Evolutionary conservation across 805 yeast species (phyloP).

Genomic region (Lipomyces lipofer): DNA sequence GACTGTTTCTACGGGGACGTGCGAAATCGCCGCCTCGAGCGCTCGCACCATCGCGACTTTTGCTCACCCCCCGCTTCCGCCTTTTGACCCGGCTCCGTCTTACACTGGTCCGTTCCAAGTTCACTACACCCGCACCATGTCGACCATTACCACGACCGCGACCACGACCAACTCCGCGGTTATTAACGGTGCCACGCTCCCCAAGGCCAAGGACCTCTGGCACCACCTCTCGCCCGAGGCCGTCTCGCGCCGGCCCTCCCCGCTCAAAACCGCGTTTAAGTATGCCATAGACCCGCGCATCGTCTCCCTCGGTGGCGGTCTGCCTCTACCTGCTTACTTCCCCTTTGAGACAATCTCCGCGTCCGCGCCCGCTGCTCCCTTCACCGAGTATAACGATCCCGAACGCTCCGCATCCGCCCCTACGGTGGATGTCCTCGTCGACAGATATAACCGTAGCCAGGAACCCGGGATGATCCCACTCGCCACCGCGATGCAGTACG

Average conservation of each 20-base stretch:
- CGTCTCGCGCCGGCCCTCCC: conserved; percentile 70
- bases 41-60: too few relatives aligned
- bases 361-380: conserved; percentile 75
- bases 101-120: too few relatives aligned
- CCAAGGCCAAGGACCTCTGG: conserved; percentile 66
- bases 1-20: too few relatives aligned
- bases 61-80: too few relatives aligned
- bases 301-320: conserved; percentile 92
- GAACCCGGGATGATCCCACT: conserved; percentile 66
- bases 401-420: conserved; percentile 31
- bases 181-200: conserved; percentile 16
- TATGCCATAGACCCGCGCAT: conserved; percentile 72
- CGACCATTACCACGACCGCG: too few relatives aligned
- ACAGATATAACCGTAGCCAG: conserved; percentile 45
- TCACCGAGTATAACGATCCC: conserved; percentile 61
- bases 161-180: conserved; percentile 1
- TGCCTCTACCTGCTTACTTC: conserved; percentile 87
- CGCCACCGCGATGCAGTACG: conserved; percentile 88
- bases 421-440: conserved; percentile 40
- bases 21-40: too few relatives aligned
- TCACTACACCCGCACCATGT: too few relatives aligned
- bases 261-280: conserved; percentile 80
- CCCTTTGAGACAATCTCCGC: conserved; percentile 80
- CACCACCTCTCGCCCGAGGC: conserved; percentile 80
- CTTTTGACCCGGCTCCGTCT: too few relatives aligned